Evolutionary conservation across 2,329 filamentous ascomycete genomes (phyloP), one percentile per base, ranked within the genome.

Genomic region (Tolypocladium inflatum): DNA sequence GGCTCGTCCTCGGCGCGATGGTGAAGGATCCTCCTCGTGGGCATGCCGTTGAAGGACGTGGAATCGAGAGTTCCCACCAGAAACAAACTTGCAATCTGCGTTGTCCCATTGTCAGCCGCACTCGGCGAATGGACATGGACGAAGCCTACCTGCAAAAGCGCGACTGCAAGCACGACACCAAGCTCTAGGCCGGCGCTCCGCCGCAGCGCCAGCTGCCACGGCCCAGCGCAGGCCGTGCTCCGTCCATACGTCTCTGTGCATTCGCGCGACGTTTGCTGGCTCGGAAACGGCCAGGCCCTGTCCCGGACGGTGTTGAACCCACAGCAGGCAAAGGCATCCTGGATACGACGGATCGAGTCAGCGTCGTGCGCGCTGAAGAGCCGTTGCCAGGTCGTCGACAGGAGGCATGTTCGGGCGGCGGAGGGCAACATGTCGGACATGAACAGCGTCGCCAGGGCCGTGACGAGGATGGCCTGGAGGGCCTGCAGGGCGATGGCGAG

Each of bases 271-370:
- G 57, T 54, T 1, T 57, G 57, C 2, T 76, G 74, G 61, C 85
- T 50, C 10, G 61, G 58, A 56, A 63, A 87, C 0, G 85, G 86
- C 77, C 78, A 87, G 0, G 80, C 77, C 66, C 79, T 81, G 64
- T 89, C 84, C 35, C 65, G 68, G 33, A 80, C 66, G 8, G 73
- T 79, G 55, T 74, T 75, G 52, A 87, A 76, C 1, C 86, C 86
- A 63, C 86, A 89, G 71, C 86, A 89, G 15, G 78, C 66, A 39
- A 87, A 77, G 0, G 76, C 67, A 65, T 88, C 82, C 63, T 89
- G 85, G 57, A 89, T 85, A 2, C 71, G 70, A 54, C 75, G 74
- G 57, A 89, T 78, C 2, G 75, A 69, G 2, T 62, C 64, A 1
- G 59, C 74, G 59, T 87, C 72, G 61, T 84, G 82, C 1, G 60